Evolutionary conservation across 495 filamentous ascomycete species (phyloP).

Genomic region (Geopyxis carbonaria): DNA sequence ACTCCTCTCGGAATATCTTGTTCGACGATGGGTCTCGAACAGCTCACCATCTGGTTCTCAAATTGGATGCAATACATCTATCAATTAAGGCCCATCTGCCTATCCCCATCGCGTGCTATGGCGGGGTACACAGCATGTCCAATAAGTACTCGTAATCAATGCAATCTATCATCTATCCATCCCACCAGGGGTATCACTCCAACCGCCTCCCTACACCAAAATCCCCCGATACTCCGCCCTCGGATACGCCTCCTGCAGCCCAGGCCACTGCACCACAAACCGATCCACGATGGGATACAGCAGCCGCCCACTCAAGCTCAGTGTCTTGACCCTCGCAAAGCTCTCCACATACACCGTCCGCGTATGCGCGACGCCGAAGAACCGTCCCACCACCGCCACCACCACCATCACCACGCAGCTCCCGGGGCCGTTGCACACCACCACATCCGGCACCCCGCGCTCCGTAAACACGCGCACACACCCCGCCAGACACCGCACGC

Average conservation of each 20-base stretch:
- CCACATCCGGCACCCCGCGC: slow-evolving; percentile 43
- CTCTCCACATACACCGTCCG: slow-evolving; percentile 74
- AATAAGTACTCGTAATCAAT: too few relatives aligned
- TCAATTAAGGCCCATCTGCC: too few relatives aligned
- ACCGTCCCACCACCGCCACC: slow-evolving; percentile 26
- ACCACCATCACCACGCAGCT: slow-evolving; percentile 65
- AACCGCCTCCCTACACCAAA: slow-evolving; percentile 21
- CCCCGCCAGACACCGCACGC: slow-evolving; percentile 12
- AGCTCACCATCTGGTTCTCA: too few relatives aligned
- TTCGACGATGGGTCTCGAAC: too few relatives aligned
- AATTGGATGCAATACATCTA: too few relatives aligned
- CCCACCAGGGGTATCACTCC: slow-evolving; percentile 7
- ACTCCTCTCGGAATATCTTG: too few relatives aligned
- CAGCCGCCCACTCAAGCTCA: slow-evolving; percentile 68
- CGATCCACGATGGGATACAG: slow-evolving; percentile 45
- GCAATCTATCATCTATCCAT: neutral
- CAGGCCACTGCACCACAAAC: slow-evolving; percentile 58
- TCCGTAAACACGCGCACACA: slow-evolving; percentile 12
- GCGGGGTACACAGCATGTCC: too few relatives aligned
- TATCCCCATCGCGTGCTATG: too few relatives aligned
- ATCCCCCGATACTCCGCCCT: slow-evolving; percentile 24
- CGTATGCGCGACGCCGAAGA: slow-evolving; percentile 33
- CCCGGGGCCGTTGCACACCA: slow-evolving; percentile 78
- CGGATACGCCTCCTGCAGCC: slow-evolving; percentile 9
- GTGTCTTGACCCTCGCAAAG: slow-evolving; percentile 62